A percentile compares a stretch with the other conserved stretches of the same genome.
Evolutionary conservation across 1,284 basidiomycete genomes (phyloP).

Genomic region (Butyriboletus appendiculatus): DNA sequence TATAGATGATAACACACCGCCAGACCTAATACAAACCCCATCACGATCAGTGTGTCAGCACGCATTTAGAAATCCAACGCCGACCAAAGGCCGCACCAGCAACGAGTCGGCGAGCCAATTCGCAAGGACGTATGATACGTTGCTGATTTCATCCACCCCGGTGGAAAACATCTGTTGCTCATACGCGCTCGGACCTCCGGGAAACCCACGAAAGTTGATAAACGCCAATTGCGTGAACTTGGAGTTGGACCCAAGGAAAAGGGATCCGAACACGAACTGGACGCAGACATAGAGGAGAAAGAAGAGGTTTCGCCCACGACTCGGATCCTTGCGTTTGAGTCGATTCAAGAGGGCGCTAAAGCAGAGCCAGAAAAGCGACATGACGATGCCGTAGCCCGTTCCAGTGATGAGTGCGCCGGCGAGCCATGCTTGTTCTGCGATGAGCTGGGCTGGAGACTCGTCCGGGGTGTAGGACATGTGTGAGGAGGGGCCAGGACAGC

Average conservation of each 20-base stretch:
- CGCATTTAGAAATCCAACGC: neutral
- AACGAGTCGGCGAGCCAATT: slow-evolving; percentile 35
- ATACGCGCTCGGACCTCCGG: slow-evolving; percentile 31
- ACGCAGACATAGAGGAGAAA: slow-evolving; percentile 29
- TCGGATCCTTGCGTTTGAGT: slow-evolving; percentile 12
- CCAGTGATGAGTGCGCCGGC: slow-evolving; percentile 30
- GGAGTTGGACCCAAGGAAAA: slow-evolving; percentile 31
- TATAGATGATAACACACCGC: slow-evolving; percentile 34
- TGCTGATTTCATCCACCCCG: slow-evolving; percentile 23
- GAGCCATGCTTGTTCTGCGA: slow-evolving; percentile 32
- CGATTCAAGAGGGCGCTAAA: slow-evolving; percentile 20
- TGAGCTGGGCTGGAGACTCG: slow-evolving; percentile 23
- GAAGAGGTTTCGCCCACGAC: slow-evolving; percentile 12
- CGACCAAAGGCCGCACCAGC: slow-evolving; percentile 21
- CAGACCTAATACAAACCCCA: slow-evolving; percentile 28
- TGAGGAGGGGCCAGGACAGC: neutral
- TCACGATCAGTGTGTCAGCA: neutral
- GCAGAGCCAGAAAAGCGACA: slow-evolving; percentile 30
- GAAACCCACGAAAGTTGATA: slow-evolving; percentile 35
- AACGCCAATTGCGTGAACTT: slow-evolving; percentile 35
- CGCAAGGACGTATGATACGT: slow-evolving; percentile 28
- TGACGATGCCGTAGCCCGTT: slow-evolving; percentile 28
- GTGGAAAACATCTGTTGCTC: slow-evolving; percentile 28
- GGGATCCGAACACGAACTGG: slow-evolving; percentile 32
- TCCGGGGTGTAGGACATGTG: slow-evolving; percentile 30